A percentile compares a stretch with the other conserved stretches of the same genome.
phyloP scores from a whole-genome alignment of 2,329 filamentous ascomycete genomes.

The Aspergillus sp. region DNA sequence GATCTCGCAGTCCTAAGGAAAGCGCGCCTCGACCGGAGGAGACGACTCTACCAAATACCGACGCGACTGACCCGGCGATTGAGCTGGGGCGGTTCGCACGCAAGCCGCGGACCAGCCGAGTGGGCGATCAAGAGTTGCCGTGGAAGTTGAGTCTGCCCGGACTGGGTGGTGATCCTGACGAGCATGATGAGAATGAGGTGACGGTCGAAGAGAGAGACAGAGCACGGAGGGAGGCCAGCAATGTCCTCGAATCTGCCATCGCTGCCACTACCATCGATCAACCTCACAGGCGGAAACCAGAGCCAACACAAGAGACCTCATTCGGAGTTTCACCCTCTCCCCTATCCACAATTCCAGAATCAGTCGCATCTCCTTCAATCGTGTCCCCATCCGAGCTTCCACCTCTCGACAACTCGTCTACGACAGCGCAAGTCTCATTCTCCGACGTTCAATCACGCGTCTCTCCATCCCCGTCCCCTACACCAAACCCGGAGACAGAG shows the following conservation, averaged over 20 bases:
- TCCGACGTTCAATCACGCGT: too few species aligned
- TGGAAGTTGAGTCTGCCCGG: conserved; percentile 39
- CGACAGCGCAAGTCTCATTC: too few species aligned
- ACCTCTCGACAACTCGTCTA: too few species aligned
- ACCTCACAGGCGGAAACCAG: background rate
- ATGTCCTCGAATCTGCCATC: background rate
- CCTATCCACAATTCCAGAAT: background rate
- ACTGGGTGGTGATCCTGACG: conserved; percentile 20
- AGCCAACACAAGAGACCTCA: background rate
- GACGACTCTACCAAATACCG: conserved; percentile 22
- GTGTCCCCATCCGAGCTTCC: background rate
- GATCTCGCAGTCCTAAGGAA: conserved; percentile 39
- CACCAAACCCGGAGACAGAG: too few species aligned
- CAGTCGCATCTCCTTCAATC: background rate
- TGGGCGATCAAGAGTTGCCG: conserved; percentile 40
- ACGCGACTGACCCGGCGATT: conserved; percentile 24
- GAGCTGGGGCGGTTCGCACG: conserved; percentile 17
- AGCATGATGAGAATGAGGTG: conserved; percentile 4
- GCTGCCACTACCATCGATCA: background rate
- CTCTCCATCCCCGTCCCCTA: too few species aligned
- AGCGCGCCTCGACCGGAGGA: conserved; percentile 30
- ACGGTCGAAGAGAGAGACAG: conserved; percentile 7
- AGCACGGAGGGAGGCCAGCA: background rate
- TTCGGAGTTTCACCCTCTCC: background rate
- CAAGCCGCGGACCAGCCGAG: conserved; percentile 31